These are phyloP conservation scores for Penicillium argentinense DNA, from an alignment of 495 filamentous ascomycete species.

Conservation along the genomic window DNA sequence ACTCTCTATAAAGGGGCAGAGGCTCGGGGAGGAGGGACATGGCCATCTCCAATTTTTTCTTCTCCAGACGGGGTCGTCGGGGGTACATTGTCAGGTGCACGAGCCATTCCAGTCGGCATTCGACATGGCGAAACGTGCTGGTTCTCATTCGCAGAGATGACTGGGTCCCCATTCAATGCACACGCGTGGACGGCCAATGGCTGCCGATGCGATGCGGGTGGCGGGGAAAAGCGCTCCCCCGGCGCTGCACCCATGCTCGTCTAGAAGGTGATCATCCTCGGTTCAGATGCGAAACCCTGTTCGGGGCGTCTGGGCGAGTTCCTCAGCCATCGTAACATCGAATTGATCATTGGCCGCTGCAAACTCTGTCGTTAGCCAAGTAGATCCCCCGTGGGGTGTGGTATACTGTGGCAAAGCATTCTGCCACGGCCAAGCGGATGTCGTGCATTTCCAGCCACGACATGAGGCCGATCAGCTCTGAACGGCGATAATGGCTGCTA, in stretches of 20 bases:
- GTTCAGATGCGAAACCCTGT: neutral
- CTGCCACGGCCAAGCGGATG: slow-evolving; percentile 20
- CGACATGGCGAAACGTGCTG: neutral
- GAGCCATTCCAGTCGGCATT: neutral
- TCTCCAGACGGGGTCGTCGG: slow-evolving; percentile 15
- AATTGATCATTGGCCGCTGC: slow-evolving; percentile 3
- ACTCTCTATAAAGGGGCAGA: too few relatives aligned
- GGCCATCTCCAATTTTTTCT: neutral
- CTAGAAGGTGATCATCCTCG: neutral
- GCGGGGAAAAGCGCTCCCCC: slow-evolving; percentile 31
- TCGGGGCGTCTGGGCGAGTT: neutral
- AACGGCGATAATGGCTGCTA: neutral
- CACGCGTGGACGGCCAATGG: slow-evolving; percentile 13
- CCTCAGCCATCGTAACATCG: neutral
- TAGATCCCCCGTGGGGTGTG: slow-evolving; percentile 22
- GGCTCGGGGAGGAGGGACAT: neutral
- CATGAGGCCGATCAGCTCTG: too few relatives aligned
- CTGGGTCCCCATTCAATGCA: slow-evolving; percentile 7
- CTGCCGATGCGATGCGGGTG: neutral
- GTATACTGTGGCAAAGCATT: slow-evolving; percentile 26
- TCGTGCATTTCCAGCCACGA: neutral
- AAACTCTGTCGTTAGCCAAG: neutral
- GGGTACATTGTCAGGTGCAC: slow-evolving; percentile 3
- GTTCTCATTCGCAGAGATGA: slow-evolving; percentile 8
- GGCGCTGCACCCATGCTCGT: too few relatives aligned